Evolutionary conservation across 495 filamentous ascomycete species (phyloP), one percentile per base, ranked within the genome.

Genomic region (Aspergillus haitiensis): DNA sequence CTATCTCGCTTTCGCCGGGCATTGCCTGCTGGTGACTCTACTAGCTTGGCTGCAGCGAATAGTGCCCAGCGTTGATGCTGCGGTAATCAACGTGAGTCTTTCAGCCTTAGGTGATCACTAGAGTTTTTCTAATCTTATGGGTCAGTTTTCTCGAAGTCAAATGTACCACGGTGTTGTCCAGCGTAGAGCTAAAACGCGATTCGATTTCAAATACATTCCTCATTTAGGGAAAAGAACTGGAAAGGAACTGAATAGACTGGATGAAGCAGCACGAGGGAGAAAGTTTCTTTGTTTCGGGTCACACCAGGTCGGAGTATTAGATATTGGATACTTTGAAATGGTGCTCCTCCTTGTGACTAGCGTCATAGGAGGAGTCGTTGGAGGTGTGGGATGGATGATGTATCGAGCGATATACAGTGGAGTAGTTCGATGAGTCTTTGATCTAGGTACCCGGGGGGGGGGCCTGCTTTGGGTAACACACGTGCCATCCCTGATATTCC

Each of bases 121-220:
- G 9, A 21, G 45, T 11, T 13, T 40, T 61, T 36, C 34, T 44
- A n/a, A 56, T 10, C 33, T 50, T 10, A 44, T 31, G 21, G 3
- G 1, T 8, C 7, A 60, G 62, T 45, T 50, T 11, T 55, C 58
- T n/a, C 45, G 55, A 6, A 13, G 11, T 10, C 12, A 34, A 13
- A 70, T 68, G 18, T 42, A 68, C 55, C 6, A 47, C 33, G 54
- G 46, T 6, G 27, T 64, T 11, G 61, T 59, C 7, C 42, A 35
- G 31, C 50, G 61, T 5, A 59, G 59, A 44, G 54, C 57, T 15
- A 52, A 39, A 44, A 64, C 51, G 5, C 45, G 61, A 0, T 80
- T 81, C 52, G 74, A 78, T 8, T 82, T 81, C 67, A 78, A 79
- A 58, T 78, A 78, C 57, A 66, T 82, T 3, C 79, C 79, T 6